Evolutionary conservation across 495 filamentous ascomycete genomes (phyloP).

Genomic region (Talaromyces trachyspermus): DNA sequence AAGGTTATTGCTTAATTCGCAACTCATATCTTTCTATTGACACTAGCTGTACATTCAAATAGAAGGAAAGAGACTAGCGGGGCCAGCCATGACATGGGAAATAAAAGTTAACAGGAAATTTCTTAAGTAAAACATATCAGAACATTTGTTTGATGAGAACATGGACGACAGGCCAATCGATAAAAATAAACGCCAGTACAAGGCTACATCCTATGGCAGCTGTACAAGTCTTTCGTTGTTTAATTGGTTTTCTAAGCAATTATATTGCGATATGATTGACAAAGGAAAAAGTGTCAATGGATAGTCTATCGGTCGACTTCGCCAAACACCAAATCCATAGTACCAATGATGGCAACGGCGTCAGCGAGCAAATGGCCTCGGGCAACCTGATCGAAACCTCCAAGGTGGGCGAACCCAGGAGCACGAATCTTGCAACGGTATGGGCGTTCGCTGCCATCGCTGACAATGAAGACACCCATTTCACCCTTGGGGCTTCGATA

Average conservation of each 20-base stretch:
- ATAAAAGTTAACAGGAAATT: background rate
- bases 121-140: background rate
- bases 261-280: conserved; percentile 12
- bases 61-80: conserved; percentile 6
- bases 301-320: conserved; percentile 56
- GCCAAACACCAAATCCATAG: conserved; percentile 82
- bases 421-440: conserved; percentile 98
- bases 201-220: conserved; percentile 1
- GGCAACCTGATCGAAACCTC: conserved; percentile 85
- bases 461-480: conserved; percentile 98
- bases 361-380: conserved; percentile 92
- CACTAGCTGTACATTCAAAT: conserved; percentile 24
- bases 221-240: conserved; percentile 1
- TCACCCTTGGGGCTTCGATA: conserved; percentile 98
- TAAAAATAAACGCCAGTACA: conserved; percentile 11
- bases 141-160: background rate
- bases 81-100: conserved; percentile 4
- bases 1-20: conserved; percentile 2
- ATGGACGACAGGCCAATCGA: conserved; percentile 7
- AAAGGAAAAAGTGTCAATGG: too few species aligned
- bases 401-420: conserved; percentile 92
- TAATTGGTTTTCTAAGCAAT: background rate
- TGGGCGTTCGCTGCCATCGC: conserved; percentile 89
- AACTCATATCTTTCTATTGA: conserved; percentile 6
- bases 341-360: conserved; percentile 90